These are phyloP conservation scores for Metschnikowia continentalis DNA, from an alignment of 805 yeast species.

Conservation along the genomic window DNA sequence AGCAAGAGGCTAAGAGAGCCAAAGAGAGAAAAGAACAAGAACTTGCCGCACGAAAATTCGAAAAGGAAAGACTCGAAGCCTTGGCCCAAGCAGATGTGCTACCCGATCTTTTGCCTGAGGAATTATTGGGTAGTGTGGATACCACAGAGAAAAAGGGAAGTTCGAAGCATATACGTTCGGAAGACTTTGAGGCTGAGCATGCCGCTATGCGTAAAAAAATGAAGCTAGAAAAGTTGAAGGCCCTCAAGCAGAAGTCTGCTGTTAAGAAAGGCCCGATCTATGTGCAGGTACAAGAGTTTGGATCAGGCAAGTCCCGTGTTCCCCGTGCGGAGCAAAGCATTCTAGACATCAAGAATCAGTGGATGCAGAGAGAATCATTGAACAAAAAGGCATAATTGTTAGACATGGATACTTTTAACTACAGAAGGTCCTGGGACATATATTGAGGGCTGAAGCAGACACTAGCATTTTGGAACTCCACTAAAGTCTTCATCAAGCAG, in stretches of 20 bases:
- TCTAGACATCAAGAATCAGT: constrained; percentile 29
- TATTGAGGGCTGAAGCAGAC: neutral
- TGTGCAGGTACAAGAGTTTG: constrained; percentile 31
- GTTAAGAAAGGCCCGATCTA: constrained; percentile 39
- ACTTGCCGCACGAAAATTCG: constrained; percentile 16
- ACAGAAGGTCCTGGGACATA: neutral
- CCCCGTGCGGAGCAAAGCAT: constrained; percentile 35
- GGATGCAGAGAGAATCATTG: constrained; percentile 40
- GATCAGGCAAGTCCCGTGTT: constrained; percentile 23
- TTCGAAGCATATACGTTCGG: constrained; percentile 30
- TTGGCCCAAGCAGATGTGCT: constrained; percentile 21
- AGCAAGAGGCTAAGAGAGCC: constrained; percentile 29
- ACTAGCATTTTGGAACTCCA: neutral
- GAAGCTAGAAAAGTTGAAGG: constrained; percentile 32
- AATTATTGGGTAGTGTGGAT: constrained; percentile 24
- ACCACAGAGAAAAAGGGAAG: constrained; percentile 8
- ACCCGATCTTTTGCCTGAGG: constrained; percentile 43
- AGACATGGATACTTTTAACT: neutral
- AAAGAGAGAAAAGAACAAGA: constrained; percentile 18
- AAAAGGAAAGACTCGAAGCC: constrained; percentile 6
- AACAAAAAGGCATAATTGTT: constrained; percentile 23
- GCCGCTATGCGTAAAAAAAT: constrained; percentile 25
- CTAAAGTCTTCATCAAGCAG: neutral
- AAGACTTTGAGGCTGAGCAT: constrained; percentile 31
- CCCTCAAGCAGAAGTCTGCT: constrained; percentile 21